These are phyloP conservation scores for Alternaria angustiovoidea DNA, from an alignment of 2,329 filamentous ascomycete genomes.

Conservation along the genomic window DNA sequence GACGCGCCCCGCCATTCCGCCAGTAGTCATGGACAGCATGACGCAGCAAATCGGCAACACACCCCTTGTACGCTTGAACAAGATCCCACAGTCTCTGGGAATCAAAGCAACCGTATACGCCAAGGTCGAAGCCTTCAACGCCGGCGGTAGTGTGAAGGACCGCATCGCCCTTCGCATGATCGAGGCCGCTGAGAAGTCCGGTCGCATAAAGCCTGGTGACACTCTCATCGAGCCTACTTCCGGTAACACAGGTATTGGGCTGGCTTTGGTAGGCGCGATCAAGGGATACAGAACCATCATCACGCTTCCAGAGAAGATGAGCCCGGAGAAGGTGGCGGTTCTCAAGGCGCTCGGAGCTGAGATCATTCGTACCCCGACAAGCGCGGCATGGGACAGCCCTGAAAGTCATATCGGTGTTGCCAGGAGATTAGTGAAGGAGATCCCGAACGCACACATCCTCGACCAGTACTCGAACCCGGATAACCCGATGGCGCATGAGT, in stretches of 20 bases:
- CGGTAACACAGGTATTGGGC: slow-evolving; percentile 96
- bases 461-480: slow-evolving; percentile 94
- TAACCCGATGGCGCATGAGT: slow-evolving; percentile 93
- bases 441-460: slow-evolving; percentile 95
- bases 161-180: slow-evolving; percentile 97
- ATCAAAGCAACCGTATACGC: slow-evolving; percentile 89
- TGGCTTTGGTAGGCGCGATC: slow-evolving; percentile 91
- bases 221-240: slow-evolving; percentile 98
- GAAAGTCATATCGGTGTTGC: slow-evolving; percentile 98
- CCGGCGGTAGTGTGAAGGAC: slow-evolving; percentile 93
- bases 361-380: slow-evolving; percentile 96
- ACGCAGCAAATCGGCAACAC: slow-evolving; percentile 94
- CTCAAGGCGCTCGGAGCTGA: slow-evolving; percentile 92
- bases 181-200: slow-evolving; percentile 88
- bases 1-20: slow-evolving; percentile 61
- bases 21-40: slow-evolving; percentile 70
- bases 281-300: slow-evolving; percentile 99
- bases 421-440: slow-evolving; percentile 86
- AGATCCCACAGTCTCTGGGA: slow-evolving; percentile 87
- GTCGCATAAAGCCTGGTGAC: slow-evolving; percentile 95
- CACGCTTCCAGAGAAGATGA: slow-evolving; percentile 99
- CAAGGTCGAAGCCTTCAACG: slow-evolving; percentile 93
- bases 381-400: slow-evolving; percentile 91
- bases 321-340: slow-evolving; percentile 95
- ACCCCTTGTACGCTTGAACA: slow-evolving; percentile 92